Evolutionary conservation across 495 filamentous ascomycete species (phyloP).

Genomic region (Neurospora intermedia): DNA sequence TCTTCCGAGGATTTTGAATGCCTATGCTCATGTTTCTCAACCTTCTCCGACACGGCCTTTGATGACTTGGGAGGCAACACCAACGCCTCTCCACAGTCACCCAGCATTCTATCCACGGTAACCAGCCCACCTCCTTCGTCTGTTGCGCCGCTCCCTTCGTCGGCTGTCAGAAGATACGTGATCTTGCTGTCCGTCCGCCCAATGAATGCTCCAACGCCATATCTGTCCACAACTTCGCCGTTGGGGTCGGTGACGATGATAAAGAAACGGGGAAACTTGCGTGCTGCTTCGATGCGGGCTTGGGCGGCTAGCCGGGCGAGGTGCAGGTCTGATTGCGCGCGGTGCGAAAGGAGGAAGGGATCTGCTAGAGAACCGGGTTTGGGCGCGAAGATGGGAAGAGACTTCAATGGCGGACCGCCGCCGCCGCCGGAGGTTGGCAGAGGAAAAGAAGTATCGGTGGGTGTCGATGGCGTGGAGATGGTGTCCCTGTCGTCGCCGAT

Average conservation of each 20-base stretch:
- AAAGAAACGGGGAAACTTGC: slow-evolving; percentile 37
- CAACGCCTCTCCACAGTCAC: slow-evolving; percentile 33
- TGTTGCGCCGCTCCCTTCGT: slow-evolving; percentile 35
- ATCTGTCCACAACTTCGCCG: slow-evolving; percentile 30
- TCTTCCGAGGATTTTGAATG: neutral
- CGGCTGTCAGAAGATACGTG: slow-evolving; percentile 46
- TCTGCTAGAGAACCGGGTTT: slow-evolving; percentile 14
- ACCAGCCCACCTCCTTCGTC: slow-evolving; percentile 46
- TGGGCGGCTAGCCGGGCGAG: slow-evolving; percentile 46
- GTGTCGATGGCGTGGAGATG: slow-evolving; percentile 4
- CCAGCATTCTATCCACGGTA: slow-evolving; percentile 40
- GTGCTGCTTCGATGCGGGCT: slow-evolving; percentile 44
- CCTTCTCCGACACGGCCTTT: neutral
- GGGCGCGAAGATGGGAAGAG: slow-evolving; percentile 37
- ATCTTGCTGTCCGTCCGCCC: slow-evolving; percentile 46
- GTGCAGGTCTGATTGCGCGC: slow-evolving; percentile 35
- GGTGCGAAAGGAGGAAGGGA: slow-evolving; percentile 13
- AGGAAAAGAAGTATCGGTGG: slow-evolving; percentile 6
- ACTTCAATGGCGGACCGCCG: slow-evolving; percentile 8
- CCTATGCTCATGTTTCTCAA: neutral
- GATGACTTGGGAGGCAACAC: slow-evolving; percentile 5
- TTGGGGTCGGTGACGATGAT: slow-evolving; percentile 45
- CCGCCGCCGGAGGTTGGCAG: slow-evolving; percentile 1
- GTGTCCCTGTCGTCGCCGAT: neutral
- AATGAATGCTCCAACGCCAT: slow-evolving; percentile 46